Percentiles rank a stretch among this genome's conserved stretches.
These are phyloP conservation scores for Penicillium sp. DNA, from an alignment of 2,329 filamentous ascomycete species.

Conservation along the genomic window DNA sequence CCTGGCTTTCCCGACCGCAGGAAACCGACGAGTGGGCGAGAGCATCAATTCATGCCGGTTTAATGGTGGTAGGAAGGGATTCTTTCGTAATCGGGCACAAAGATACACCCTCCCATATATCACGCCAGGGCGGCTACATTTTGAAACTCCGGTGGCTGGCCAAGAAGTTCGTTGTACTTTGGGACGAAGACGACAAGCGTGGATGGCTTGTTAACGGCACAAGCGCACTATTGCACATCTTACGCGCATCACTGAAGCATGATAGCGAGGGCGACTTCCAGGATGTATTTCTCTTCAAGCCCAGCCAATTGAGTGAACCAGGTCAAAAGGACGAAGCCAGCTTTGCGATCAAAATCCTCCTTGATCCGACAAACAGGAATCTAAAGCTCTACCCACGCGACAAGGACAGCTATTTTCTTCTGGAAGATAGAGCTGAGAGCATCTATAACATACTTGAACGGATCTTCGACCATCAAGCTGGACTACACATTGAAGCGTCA, in stretches of 20 bases:
- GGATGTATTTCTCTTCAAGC: neutral
- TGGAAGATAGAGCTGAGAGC: constrained; percentile 32
- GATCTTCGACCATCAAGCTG: constrained; percentile 31
- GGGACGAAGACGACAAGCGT: constrained; percentile 31
- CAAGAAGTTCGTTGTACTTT: constrained; percentile 30
- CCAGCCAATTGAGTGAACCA: neutral
- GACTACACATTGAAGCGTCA: constrained; percentile 8
- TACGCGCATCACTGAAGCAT: constrained; percentile 33
- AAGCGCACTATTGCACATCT: constrained; percentile 43
- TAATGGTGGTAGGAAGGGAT: no score
- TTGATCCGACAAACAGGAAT: neutral
- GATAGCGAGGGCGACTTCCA: constrained; percentile 13
- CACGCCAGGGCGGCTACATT: constrained; percentile 18
- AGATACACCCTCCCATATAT: constrained; percentile 18
- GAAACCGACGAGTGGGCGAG: no score
- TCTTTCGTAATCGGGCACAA: constrained; percentile 26
- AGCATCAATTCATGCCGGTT: no score
- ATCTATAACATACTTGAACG: constrained; percentile 35
- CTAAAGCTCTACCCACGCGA: neutral
- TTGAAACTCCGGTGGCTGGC: constrained; percentile 22
- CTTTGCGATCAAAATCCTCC: neutral
- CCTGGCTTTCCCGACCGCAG: no score
- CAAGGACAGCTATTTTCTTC: neutral
- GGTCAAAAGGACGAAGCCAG: neutral
- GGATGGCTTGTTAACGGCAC: constrained; percentile 44